Conservation (phyloP, 1,139 yeast genomes). For the Yamadazyma aaseri region DNA sequence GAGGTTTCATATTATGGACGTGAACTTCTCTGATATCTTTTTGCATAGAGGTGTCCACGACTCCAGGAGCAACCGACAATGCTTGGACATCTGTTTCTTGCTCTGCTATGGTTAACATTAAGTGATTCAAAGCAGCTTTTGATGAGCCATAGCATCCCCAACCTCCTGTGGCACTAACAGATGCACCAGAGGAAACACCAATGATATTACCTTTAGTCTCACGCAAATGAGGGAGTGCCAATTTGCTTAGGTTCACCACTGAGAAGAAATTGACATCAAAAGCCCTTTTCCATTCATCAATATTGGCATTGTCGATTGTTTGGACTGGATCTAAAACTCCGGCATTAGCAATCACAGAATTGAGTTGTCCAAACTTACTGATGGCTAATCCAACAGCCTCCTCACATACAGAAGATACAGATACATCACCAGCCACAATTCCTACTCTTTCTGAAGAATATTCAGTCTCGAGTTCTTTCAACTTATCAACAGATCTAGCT, state of each 20-base stretch:
- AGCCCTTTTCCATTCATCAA: conserved; percentile 58
- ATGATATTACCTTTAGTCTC: conserved; percentile 59
- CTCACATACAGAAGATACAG: conserved; percentile 33
- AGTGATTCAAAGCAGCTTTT: conserved; percentile 84
- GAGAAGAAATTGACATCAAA: conserved; percentile 82
- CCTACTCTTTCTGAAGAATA: conserved; percentile 53
- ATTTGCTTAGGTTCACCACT: conserved; percentile 59
- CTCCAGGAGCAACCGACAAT: conserved; percentile 87
- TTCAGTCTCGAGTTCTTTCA: conserved; percentile 40
- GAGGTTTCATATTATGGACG: conserved; percentile 56
- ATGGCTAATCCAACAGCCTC: conserved; percentile 50
- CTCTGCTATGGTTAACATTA: conserved; percentile 60
- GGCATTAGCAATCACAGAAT: conserved; percentile 81
- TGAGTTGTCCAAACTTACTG: conserved; percentile 56
- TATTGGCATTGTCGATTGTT: conserved; percentile 46
- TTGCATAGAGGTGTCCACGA: conserved; percentile 90
- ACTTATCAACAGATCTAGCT: conserved; percentile 59
- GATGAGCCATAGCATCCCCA: conserved; percentile 93
- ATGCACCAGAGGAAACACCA: conserved; percentile 86
- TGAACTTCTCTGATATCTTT: conserved; percentile 61
- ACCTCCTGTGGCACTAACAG: conserved; percentile 56
- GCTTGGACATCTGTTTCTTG: conserved; percentile 64
- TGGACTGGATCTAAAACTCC: conserved; percentile 84
- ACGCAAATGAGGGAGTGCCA: conserved; percentile 59
- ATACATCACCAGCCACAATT: conserved; percentile 66